A percentile compares a stretch with the other conserved stretches of the same genome.
These are phyloP conservation scores for Polygonum aviculare DNA, from an alignment of 148 eudicot genomes.

Conservation along the genomic window DNA sequence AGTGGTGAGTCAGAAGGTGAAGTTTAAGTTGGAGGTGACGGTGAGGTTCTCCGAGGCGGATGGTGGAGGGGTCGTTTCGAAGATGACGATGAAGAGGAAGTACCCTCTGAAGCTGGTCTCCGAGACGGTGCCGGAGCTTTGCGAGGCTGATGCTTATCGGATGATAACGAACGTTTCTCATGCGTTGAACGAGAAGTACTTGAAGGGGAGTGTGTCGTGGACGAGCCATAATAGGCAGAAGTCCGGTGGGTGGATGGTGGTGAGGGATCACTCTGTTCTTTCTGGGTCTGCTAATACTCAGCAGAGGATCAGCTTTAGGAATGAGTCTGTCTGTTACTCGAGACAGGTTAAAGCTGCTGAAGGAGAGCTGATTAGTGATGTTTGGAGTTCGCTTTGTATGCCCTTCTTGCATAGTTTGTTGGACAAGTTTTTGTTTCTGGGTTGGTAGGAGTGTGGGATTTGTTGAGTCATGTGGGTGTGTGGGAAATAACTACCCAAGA, in stretches of 20 bases:
- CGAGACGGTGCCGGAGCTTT: slow-evolving; percentile 24
- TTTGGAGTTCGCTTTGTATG: slow-evolving; percentile 17
- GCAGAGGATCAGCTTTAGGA: slow-evolving; percentile 32
- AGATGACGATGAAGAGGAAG: slow-evolving; percentile 17
- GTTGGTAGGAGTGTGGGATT: not conserved
- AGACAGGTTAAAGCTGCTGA: slow-evolving; percentile 34
- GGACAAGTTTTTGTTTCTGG: not conserved
- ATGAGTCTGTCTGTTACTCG: slow-evolving; percentile 37
- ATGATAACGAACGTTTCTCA: slow-evolving; percentile 48
- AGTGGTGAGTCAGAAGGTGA: slow-evolving; percentile 39
- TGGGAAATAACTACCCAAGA: not conserved
- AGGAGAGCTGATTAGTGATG: slow-evolving; percentile 35
- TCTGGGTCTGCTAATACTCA: slow-evolving; percentile 48
- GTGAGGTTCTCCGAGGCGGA: slow-evolving; percentile 19
- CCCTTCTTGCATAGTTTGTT: slow-evolving; percentile 1
- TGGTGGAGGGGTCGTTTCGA: slow-evolving; percentile 20
- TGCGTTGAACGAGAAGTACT: slow-evolving; percentile 28
- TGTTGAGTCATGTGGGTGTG: not conserved
- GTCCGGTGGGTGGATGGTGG: slow-evolving; percentile 56
- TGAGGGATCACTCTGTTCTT: slow-evolving; percentile 50
- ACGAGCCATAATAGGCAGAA: slow-evolving; percentile 35
- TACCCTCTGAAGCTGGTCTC: slow-evolving; percentile 43
- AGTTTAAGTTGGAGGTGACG: slow-evolving; percentile 26
- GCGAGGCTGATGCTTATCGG: slow-evolving; percentile 23
- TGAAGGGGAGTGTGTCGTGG: slow-evolving; percentile 17